Base-by-base conservation (phyloP, 2,329 filamentous ascomycete species). In the Penicillium sp. region DNA sequence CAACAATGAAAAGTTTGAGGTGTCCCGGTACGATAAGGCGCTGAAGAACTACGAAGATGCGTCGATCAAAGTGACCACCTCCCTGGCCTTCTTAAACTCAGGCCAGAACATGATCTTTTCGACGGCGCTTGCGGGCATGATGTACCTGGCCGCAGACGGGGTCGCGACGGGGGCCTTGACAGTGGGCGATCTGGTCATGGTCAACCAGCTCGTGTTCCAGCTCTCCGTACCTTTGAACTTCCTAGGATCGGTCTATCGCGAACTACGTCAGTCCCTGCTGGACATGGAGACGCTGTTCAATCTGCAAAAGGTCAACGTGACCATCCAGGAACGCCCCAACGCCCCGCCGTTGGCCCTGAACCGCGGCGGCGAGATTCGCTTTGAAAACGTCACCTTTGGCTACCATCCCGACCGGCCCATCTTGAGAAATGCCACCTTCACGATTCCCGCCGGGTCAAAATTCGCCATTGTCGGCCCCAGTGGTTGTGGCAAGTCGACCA, bases 271-370 rank as follows among this genome's bases (percentile, higher is more conserved):
- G 68, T 95, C 87, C 14, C 73, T 98, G 30, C 73, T 98, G 22
- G 93, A 98, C 61, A 98, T 98, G 92, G 92, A 96, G 67, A 96
- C 92, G 0, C 75, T 98, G 4, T 98, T 98, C 73, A 95, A 86
- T 62, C 74, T 98, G 20, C 92, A 98, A 65, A 96, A 94, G 62
- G 90, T 96, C 59, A 94, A 96, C 51, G 82, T 95, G 9, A 79
- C 77, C 25, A 84, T 98, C 59, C 81, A 79, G 53, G 89, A 98
- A 54, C 74, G 77, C 37, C 76, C 82, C 1, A 71, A 84, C 54
- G 87, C 90, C 0, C 80, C 82, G 56, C 74, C 84, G 0, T 73
- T 98, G 1, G 66, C 75, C 6, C 73, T 98, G 10, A 73, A 74
- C 29, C 79, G 76, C 47, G 88, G 89, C 11, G 92, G 92, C 33